These are phyloP conservation scores for Exophiala bonariae DNA, from an alignment of 2,329 filamentous ascomycete genomes.

Conservation along the genomic window DNA sequence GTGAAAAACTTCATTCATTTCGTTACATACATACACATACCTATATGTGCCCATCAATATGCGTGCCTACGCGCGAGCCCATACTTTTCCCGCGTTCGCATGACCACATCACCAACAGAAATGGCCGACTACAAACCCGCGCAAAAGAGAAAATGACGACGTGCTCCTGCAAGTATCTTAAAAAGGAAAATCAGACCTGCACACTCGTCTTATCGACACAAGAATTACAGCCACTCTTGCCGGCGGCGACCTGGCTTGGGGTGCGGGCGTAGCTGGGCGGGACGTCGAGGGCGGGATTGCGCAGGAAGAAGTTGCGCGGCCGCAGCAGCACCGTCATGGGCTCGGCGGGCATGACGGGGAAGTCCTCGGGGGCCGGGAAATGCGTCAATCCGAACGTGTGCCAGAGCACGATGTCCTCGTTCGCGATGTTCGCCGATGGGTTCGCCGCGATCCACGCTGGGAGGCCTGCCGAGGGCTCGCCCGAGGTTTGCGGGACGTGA, in stretches of 20 bases:
- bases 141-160: no score
- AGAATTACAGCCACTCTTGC: constrained; percentile 35
- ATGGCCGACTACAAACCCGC: no score
- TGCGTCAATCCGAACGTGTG: constrained; percentile 91
- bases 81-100: no score
- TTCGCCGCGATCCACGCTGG: constrained; percentile 74
- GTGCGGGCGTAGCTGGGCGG: constrained; percentile 72
- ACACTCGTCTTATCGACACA: constrained; percentile 38
- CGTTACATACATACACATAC: no score
- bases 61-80: no score
- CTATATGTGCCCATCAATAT: no score
- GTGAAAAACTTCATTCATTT: no score
- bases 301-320: constrained; percentile 78
- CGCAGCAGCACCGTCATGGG: constrained; percentile 78
- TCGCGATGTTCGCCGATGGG: constrained; percentile 67
- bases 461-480: constrained; percentile 71
- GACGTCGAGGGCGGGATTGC: constrained; percentile 79
- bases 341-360: constrained; percentile 86
- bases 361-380: constrained; percentile 87
- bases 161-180: no score
- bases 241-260: constrained; percentile 65
- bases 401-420: constrained; percentile 88
- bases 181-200: no score
- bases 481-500: constrained; percentile 84
- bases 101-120: no score